Percentiles rank a stretch among this genome's conserved stretches.
Evolutionary conservation across 352 stramenopile genomes (phyloP).

Genomic region (Phytophthora sojae): DNA sequence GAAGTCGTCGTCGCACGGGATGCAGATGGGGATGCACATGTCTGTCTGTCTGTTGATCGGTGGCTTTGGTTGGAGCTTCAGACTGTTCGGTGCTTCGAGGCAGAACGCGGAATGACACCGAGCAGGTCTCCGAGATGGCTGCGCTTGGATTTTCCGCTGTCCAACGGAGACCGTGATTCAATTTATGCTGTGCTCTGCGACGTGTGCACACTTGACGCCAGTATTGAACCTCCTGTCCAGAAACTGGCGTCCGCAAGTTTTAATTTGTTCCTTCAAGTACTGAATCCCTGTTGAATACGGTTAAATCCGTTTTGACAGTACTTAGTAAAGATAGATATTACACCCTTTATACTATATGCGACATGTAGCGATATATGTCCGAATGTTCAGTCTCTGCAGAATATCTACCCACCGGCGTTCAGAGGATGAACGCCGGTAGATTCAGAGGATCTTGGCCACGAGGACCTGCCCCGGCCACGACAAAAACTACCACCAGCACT

Average conservation of each 20-base stretch:
- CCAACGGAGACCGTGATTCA: slow-evolving; percentile 14
- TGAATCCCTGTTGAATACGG: not conserved
- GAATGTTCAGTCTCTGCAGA: slow-evolving; percentile 1
- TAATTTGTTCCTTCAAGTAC: slow-evolving; percentile 5
- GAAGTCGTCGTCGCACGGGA: slow-evolving; percentile 41
- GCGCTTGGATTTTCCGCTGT: slow-evolving; percentile 27
- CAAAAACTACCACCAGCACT: no score
- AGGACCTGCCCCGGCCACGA: no score
- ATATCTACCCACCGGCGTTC: not conserved
- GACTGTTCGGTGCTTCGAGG: not conserved
- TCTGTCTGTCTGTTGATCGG: not conserved
- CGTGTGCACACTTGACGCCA: slow-evolving; percentile 18
- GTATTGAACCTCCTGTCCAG: not conserved
- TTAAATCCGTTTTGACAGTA: not conserved
- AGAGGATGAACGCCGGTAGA: not conserved
- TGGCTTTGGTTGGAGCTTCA: not conserved
- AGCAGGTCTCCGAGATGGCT: not conserved
- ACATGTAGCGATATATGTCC: slow-evolving; percentile 3
- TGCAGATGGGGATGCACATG: slow-evolving; percentile 40
- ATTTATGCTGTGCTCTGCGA: slow-evolving; percentile 13
- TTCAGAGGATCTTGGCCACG: no score
- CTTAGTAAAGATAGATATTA: not conserved
- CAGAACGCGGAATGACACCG: slow-evolving; percentile 16
- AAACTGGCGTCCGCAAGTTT: slow-evolving; percentile 13
- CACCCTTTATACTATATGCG: not conserved